Evolutionary conservation across 2,329 filamentous ascomycete genomes (phyloP).

Genomic region (Aspergillus novofumigatus): DNA sequence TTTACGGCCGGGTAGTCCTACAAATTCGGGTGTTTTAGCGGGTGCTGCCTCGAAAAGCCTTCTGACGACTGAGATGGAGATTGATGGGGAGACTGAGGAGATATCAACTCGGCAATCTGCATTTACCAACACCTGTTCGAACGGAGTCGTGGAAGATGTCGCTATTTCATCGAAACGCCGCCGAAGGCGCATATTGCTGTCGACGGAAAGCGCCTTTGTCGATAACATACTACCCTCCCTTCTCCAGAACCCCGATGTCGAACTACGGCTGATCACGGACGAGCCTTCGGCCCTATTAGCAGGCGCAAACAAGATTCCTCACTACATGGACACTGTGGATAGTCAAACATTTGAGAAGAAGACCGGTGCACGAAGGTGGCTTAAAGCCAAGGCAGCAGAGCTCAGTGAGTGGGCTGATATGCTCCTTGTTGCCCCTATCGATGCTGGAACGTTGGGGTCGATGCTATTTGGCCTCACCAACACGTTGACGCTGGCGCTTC

Average conservation of each 20-base stretch:
- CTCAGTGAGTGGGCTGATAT: slow-evolving; percentile 85
- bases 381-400: slow-evolving; percentile 48
- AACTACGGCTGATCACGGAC: slow-evolving; percentile 41
- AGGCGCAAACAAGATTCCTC: slow-evolving; percentile 35
- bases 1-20: slow-evolving; percentile 6
- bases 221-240: slow-evolving; percentile 36
- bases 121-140: not conserved
- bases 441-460: slow-evolving; percentile 77
- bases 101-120: slow-evolving; percentile 11
- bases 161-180: slow-evolving; percentile 3
- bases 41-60: slow-evolving; percentile 11
- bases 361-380: slow-evolving; percentile 35
- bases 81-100: slow-evolving; percentile 19
- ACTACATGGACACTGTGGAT: slow-evolving; percentile 40
- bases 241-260: slow-evolving; percentile 35
- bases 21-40: not conserved
- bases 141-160: not conserved
- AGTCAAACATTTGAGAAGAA: slow-evolving; percentile 37
- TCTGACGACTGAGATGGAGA: slow-evolving; percentile 23
- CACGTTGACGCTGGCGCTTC: slow-evolving; percentile 72
- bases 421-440: slow-evolving; percentile 76
- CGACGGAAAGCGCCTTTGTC: slow-evolving; percentile 39
- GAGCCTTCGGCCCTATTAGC: slow-evolving; percentile 35
- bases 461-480: slow-evolving; percentile 84
- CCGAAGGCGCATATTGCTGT: slow-evolving; percentile 32